A percentile compares a stretch with the other conserved stretches of the same genome.
These are phyloP conservation scores for Candida qinlingensis DNA, from an alignment of 805 yeast genomes.

Conservation along the genomic window DNA sequence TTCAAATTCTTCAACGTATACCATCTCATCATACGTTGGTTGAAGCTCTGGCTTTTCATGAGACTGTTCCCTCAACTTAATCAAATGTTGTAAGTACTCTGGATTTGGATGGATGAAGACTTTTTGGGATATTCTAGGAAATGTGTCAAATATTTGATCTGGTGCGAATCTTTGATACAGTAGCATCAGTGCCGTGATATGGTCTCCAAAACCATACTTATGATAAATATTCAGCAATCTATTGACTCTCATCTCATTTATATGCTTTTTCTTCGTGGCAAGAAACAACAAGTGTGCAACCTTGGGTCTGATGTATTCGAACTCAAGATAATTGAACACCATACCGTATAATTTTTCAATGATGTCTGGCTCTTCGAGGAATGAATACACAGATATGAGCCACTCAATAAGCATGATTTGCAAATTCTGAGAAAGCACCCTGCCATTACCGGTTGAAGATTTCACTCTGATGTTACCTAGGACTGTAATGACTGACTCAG, in stretches of 20 bases:
- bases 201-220: slow-evolving; percentile 17
- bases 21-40: slow-evolving; percentile 1
- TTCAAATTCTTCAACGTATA: slow-evolving; percentile 12
- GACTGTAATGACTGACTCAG: slow-evolving; percentile 22
- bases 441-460: slow-evolving; percentile 19
- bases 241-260: slow-evolving; percentile 26
- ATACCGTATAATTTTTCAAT: slow-evolving; percentile 22
- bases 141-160: slow-evolving; percentile 20
- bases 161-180: slow-evolving; percentile 22
- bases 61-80: not conserved
- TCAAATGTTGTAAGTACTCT: slow-evolving; percentile 8
- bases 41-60: not conserved
- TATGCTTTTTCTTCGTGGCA: slow-evolving; percentile 25
- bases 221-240: slow-evolving; percentile 19
- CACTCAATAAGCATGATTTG: slow-evolving; percentile 29
- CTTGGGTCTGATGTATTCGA: slow-evolving; percentile 30
- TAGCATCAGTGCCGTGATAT: slow-evolving; percentile 20
- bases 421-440: slow-evolving; percentile 14
- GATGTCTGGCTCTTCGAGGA: slow-evolving; percentile 16
- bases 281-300: slow-evolving; percentile 31
- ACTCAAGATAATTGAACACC: slow-evolving; percentile 31
- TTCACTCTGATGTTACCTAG: slow-evolving; percentile 28
- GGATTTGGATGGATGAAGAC: slow-evolving; percentile 22
- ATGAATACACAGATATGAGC: slow-evolving; percentile 29
- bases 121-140: slow-evolving; percentile 21